These are phyloP conservation scores for Salix arbutifolia DNA, from an alignment of 345 rosid species.

Conservation along the genomic window DNA sequence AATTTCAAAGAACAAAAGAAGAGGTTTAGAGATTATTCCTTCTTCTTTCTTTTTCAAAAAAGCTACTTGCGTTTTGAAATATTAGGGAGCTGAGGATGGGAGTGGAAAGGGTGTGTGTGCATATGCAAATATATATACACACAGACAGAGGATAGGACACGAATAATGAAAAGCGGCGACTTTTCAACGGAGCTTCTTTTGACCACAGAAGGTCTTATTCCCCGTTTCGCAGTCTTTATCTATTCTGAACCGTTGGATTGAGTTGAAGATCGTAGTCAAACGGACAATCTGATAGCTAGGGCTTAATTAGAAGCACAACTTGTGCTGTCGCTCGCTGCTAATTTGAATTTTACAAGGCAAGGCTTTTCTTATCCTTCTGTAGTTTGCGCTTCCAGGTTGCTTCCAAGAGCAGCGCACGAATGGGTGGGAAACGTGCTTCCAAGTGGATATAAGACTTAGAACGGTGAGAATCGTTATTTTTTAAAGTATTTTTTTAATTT, in stretches of 20 bases:
- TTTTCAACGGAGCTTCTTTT: slow-evolving; percentile 26
- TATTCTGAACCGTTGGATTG: slow-evolving; percentile 8
- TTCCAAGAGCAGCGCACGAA: neutral
- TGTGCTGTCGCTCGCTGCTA: neutral
- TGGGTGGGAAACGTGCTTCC: neutral
- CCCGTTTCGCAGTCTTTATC: neutral
- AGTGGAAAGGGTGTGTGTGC: neutral
- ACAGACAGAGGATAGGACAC: too few relatives aligned
- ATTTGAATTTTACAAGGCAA: neutral
- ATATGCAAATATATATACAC: neutral
- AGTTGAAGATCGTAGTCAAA: neutral
- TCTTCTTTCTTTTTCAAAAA: too few relatives aligned
- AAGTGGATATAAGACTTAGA: too few relatives aligned
- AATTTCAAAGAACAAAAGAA: neutral
- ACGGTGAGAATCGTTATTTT: neutral
- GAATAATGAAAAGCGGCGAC: neutral
- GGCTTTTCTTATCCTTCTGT: neutral
- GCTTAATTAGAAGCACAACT: neutral
- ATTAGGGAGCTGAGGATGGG: neutral
- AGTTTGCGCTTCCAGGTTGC: neutral
- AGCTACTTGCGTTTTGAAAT: neutral
- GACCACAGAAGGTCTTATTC: slow-evolving; percentile 5
- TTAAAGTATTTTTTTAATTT: too few relatives aligned
- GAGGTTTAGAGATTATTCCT: too few relatives aligned
- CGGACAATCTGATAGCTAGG: neutral